A percentile compares a stretch with the other conserved stretches of the same genome.
phyloP scores from a whole-genome alignment of 2,329 filamentous ascomycete species.

The Arthrocladium fulminans region DNA sequence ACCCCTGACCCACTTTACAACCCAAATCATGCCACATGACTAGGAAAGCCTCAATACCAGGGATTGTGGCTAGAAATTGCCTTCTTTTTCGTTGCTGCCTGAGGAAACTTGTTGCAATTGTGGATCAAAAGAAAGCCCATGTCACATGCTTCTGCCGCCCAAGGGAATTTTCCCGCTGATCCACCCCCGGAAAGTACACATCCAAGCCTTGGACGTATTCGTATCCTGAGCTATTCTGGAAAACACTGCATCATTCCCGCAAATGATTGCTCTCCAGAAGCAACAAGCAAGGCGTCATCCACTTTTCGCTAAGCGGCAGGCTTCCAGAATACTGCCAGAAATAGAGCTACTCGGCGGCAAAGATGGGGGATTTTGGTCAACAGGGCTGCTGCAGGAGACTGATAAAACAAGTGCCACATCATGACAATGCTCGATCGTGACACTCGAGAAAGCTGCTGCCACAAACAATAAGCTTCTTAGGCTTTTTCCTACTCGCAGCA shows the following conservation, averaged over 20 bases:
- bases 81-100: conserved; percentile 1
- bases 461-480: too few relatives aligned
- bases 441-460: too few relatives aligned
- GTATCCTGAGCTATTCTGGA: too few relatives aligned
- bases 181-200: not conserved
- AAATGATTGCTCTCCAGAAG: not conserved
- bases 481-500: too few relatives aligned
- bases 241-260: too few relatives aligned
- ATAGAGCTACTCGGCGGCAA: not conserved
- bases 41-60: too few relatives aligned
- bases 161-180: not conserved
- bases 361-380: not conserved
- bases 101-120: not conserved
- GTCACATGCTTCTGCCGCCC: not conserved
- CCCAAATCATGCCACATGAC: too few relatives aligned
- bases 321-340: conserved; percentile 3
- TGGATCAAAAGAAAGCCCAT: not conserved
- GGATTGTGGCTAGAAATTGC: too few relatives aligned
- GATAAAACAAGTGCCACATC: too few relatives aligned
- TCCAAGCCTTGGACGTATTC: not conserved
- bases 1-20: too few relatives aligned
- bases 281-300: not conserved
- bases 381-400: not conserved
- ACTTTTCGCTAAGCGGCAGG: not conserved
- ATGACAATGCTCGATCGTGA: too few relatives aligned